phyloP scores from a whole-genome alignment of 768 basidiomycete species.

The Mycena pura region DNA sequence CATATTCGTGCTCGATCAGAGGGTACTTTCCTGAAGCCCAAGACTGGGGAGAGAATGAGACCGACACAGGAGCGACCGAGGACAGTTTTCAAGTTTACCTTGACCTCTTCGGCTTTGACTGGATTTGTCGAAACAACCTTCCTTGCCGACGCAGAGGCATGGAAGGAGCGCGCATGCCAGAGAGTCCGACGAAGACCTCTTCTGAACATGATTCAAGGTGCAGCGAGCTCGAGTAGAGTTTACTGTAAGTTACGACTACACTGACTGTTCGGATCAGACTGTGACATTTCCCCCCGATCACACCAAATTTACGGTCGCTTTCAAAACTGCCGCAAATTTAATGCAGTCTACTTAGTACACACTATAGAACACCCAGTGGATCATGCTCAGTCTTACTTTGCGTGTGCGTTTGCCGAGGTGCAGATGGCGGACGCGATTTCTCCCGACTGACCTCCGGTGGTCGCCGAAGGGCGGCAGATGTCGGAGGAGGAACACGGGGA shows the following conservation, averaged over 20 bases:
- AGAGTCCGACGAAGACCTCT: conserved; percentile 66
- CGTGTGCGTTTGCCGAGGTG: conserved; percentile 15
- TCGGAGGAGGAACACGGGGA: conserved; percentile 58
- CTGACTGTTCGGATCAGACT: neutral
- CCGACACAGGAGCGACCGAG: conserved; percentile 12
- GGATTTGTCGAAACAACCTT: conserved; percentile 76
- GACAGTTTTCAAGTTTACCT: conserved; percentile 50
- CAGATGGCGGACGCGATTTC: conserved; percentile 34
- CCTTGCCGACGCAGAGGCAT: conserved; percentile 63
- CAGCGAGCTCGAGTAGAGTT: conserved; percentile 27
- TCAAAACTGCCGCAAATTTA: conserved; percentile 7
- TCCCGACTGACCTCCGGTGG: conserved; percentile 29
- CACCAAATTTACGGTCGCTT: neutral
- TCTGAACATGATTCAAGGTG: conserved; percentile 61
- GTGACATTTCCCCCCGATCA: conserved; percentile 14
- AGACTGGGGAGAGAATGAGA: conserved; percentile 48
- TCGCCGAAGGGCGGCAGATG: conserved; percentile 46
- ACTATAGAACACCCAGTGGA: conserved; percentile 47
- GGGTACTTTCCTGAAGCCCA: conserved; percentile 92
- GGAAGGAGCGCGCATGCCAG: conserved; percentile 64
- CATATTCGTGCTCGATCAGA: conserved; percentile 97
- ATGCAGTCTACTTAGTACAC: conserved; percentile 27
- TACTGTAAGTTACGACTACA: neutral
- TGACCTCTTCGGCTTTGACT: conserved; percentile 82
- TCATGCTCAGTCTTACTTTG: conserved; percentile 39